A percentile compares a stretch with the other conserved stretches of the same genome.
phyloP scores from a whole-genome alignment of 768 basidiomycete species.

The Pulveroboletus frians region DNA sequence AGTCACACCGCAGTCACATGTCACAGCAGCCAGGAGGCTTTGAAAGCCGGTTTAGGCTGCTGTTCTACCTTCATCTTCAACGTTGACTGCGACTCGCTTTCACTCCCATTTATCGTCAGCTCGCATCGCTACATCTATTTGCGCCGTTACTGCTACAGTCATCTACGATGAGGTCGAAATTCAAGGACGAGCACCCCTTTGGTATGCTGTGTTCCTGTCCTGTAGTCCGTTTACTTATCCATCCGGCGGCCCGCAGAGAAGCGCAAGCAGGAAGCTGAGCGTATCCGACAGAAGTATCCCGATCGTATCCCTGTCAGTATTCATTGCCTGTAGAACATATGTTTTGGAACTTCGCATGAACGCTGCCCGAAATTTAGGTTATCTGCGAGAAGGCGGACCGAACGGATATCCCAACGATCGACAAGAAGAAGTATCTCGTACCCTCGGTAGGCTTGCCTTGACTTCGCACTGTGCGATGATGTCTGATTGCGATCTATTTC shows the following conservation, averaged over 20 bases:
- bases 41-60: slow-evolving; percentile 24
- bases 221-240: slow-evolving; percentile 32
- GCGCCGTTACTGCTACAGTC: slow-evolving; percentile 1
- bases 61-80: slow-evolving; percentile 18
- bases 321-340: not conserved
- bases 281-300: slow-evolving; percentile 97
- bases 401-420: slow-evolving; percentile 97
- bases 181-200: slow-evolving; percentile 99
- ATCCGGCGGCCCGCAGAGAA: slow-evolving; percentile 61
- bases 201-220: slow-evolving; percentile 45
- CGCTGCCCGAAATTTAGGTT: slow-evolving; percentile 50
- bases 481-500: slow-evolving; percentile 20
- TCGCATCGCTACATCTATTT: slow-evolving; percentile 2
- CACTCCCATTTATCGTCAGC: slow-evolving; percentile 6
- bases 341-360: slow-evolving; percentile 10
- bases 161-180: slow-evolving; percentile 79
- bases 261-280: slow-evolving; percentile 98
- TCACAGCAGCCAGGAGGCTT: slow-evolving; percentile 32
- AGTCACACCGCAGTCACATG: slow-evolving; percentile 31
- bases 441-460: slow-evolving; percentile 66
- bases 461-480: slow-evolving; percentile 14
- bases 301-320: slow-evolving; percentile 90
- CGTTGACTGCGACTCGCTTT: slow-evolving; percentile 24
- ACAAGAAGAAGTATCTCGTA: slow-evolving; percentile 99
- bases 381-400: slow-evolving; percentile 99